Base-by-base conservation (phyloP, 2,329 filamentous ascomycete genomes). In the Allantophomopsis cytisporea region DNA sequence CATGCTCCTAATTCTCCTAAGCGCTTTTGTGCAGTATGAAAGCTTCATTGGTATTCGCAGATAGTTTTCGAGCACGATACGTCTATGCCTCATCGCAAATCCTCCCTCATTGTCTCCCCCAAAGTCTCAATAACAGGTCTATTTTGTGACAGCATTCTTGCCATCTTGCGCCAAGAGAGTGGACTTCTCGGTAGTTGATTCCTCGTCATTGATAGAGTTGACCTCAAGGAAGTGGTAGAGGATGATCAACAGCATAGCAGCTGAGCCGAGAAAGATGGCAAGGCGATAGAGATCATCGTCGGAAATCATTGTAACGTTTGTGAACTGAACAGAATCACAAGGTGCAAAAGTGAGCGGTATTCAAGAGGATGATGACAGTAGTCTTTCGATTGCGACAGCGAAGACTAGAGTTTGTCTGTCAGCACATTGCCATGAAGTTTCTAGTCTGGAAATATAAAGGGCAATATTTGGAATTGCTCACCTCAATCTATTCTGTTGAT, bases 161-260 rank as follows among this genome's bases (percentile, higher is more conserved):
- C 11, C 11, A 12, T 28, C 23, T 12, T 28, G 23, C 23, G 23
- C 23, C 23, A 28, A 12, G 23, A 28, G 23, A 28, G 23, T 8
- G 5, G 23, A 28, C 23, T 28, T 28, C 23, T 28, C 23, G 11
- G 23, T 28, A 3, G 23, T 28, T 28, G 7, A 8, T 28, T 28
- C 23, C 23, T 28, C 23, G 18, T 66, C 62, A 42, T 80, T 71
- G 48, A 71, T 68, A n/a, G 85, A 76, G 57, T 98, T 96, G 66
- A 94, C 75, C 60, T 96, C 89, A 53, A 98, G 78, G 65, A 93
- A 96, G 62, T 96, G 87, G 64, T 98, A 96, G 20, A 94, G 64
- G 21, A 98, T 78, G 49, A 96, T 95, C 45, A 98, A 72, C 35
- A 95, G 68, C 84, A 96, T 89, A 46, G 89, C 78, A 32, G 80